phyloP scores from a whole-genome alignment of 495 filamentous ascomycete species.

The Letharia lupina region DNA sequence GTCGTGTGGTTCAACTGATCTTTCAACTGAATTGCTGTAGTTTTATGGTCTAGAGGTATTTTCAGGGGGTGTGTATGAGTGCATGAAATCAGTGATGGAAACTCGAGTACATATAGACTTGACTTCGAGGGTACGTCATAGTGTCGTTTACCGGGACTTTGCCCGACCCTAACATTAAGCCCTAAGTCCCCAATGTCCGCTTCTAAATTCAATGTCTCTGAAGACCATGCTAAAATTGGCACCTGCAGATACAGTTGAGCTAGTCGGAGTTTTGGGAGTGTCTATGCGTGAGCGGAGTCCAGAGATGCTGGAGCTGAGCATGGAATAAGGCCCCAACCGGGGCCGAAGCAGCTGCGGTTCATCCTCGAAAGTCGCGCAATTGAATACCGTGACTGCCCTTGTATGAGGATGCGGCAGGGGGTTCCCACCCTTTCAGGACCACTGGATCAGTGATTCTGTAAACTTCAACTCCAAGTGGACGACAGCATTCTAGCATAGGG shows the following conservation, averaged over 20 bases:
- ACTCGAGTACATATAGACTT: no score
- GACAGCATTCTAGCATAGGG: slow-evolving; percentile 60
- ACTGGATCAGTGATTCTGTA: slow-evolving; percentile 48
- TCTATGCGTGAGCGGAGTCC: background rate
- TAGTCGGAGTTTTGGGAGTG: background rate
- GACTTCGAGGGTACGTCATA: background rate
- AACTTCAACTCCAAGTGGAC: slow-evolving; percentile 64
- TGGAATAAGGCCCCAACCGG: background rate
- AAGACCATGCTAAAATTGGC: no score
- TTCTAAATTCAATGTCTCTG: no score
- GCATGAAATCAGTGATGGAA: no score
- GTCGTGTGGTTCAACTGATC: background rate
- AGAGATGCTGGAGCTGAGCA: background rate
- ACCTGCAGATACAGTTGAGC: no score
- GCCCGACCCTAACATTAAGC: background rate
- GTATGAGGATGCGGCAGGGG: slow-evolving; percentile 50
- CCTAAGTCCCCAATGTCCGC: slow-evolving; percentile 1
- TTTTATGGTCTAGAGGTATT: no score
- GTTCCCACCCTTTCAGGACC: slow-evolving; percentile 51
- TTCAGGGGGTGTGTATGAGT: no score
- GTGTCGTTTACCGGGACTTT: no score
- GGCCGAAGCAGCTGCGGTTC: background rate
- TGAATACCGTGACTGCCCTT: slow-evolving; percentile 59
- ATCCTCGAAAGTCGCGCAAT: background rate
- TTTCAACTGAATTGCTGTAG: background rate